A percentile compares a stretch with the other conserved stretches of the same genome.
Evolutionary conservation across 2,329 filamentous ascomycete genomes (phyloP).

Genomic region (Penicillium vulpinum): DNA sequence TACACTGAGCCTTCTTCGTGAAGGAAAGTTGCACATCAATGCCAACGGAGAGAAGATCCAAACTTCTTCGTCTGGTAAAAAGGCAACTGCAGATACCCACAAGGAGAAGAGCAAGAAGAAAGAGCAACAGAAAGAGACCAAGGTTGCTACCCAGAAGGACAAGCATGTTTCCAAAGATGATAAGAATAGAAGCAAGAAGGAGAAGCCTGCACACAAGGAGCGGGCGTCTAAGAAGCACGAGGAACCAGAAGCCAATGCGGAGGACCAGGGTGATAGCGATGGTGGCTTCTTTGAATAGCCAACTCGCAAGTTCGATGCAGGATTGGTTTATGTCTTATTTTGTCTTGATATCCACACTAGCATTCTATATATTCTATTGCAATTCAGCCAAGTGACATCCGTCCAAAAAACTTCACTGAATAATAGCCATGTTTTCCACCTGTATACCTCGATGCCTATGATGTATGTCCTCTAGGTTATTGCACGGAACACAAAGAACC

Average conservation of each 20-base stretch:
- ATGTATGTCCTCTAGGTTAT: not conserved
- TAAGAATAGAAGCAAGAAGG: conserved; percentile 13
- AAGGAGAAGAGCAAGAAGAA: conserved; percentile 16
- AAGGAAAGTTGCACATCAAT: conserved; percentile 40
- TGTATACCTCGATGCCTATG: not conserved
- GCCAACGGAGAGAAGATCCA: conserved; percentile 15
- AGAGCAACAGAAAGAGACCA: conserved; percentile 6
- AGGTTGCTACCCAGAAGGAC: not conserved
- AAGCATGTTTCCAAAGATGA: conserved; percentile 1
- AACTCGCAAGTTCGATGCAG: not conserved
- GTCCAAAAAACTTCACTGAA: not conserved
- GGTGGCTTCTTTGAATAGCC: conserved; percentile 44
- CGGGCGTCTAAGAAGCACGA: conserved; percentile 3
- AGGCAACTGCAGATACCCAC: not conserved
- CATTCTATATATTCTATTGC: conserved; percentile 1
- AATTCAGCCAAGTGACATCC: not conserved
- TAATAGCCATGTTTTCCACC: not conserved
- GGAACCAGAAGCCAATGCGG: conserved; percentile 13
- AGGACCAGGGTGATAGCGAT: conserved; percentile 34
- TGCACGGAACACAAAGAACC: not conserved
- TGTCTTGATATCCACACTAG: conserved; percentile 12
- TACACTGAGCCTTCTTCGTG: conserved; percentile 44
- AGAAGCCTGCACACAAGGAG: conserved; percentile 2
- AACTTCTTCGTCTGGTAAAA: not conserved
- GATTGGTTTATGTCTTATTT: conserved; percentile 5